Percentiles rank a stretch among this genome's conserved stretches.
phyloP scores from a whole-genome alignment of 108 stramenopile genomes.

The Cyclostephanos tholiformis region DNA sequence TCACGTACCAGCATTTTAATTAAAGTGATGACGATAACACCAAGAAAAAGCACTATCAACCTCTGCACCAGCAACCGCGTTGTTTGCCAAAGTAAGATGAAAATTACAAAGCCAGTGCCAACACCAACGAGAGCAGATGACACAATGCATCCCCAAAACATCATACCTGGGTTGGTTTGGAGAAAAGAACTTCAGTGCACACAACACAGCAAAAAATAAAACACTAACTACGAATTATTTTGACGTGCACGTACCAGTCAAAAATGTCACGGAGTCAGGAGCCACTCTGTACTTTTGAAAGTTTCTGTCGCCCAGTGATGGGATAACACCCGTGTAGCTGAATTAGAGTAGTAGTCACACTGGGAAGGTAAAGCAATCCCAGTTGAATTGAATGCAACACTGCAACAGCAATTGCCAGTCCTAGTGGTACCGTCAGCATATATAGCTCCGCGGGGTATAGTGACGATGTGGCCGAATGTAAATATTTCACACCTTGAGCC shows the following conservation, averaged over 20 bases:
- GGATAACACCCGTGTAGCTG: conserved; percentile 44
- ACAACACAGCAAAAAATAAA: no score
- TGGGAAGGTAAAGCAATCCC: conserved; percentile 20
- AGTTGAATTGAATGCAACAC: conserved; percentile 7
- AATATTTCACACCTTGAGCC: no score
- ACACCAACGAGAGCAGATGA: conserved; percentile 6
- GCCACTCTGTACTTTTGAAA: conserved; percentile 28
- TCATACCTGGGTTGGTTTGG: conserved; percentile 12
- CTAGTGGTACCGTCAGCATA: conserved; percentile 23
- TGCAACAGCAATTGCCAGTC: conserved; percentile 7
- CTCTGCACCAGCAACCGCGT: no score
- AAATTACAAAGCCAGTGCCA: neutral
- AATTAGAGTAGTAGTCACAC: conserved; percentile 34
- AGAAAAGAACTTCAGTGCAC: no score
- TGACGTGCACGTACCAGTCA: no score
- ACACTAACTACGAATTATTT: no score
- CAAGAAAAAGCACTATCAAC: no score
- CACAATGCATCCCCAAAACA: conserved; percentile 38
- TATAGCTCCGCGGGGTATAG: conserved; percentile 6
- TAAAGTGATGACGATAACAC: no score
- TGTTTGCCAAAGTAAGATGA: conserved; percentile 5
- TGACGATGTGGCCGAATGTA: neutral
- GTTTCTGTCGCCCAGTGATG: conserved; percentile 23
- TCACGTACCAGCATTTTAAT: no score
- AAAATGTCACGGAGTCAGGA: no score